These are phyloP conservation scores for Wickerhamiella azyma DNA, from an alignment of 805 yeast genomes.

Conservation along the genomic window DNA sequence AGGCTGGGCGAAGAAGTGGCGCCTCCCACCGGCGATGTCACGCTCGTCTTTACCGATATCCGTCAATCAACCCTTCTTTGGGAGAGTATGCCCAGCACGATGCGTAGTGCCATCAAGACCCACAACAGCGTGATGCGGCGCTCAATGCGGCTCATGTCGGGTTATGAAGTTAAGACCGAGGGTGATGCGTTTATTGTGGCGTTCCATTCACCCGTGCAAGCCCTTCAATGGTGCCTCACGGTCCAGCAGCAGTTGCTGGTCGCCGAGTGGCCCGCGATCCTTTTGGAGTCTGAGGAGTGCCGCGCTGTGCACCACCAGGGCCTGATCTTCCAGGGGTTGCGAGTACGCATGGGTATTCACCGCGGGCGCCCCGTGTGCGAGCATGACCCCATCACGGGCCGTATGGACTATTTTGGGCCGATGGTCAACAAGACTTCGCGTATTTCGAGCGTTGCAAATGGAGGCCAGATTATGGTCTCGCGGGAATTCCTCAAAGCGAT, in stretches of 20 bases:
- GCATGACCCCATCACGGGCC: slow-evolving; percentile 79
- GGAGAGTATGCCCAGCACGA: slow-evolving; percentile 86
- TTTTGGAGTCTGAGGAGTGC: slow-evolving; percentile 65
- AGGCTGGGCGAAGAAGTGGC: slow-evolving; percentile 72
- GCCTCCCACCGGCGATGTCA: slow-evolving; percentile 89
- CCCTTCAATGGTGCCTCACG: slow-evolving; percentile 85
- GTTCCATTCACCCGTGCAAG: slow-evolving; percentile 82
- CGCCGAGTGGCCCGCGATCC: slow-evolving; percentile 94
- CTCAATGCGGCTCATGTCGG: slow-evolving; percentile 82
- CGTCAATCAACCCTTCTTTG: slow-evolving; percentile 85
- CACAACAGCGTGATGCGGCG: slow-evolving; percentile 93
- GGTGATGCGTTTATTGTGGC: slow-evolving; percentile 99
- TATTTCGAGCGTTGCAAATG: slow-evolving; percentile 88
- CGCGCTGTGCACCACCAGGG: slow-evolving; percentile 44
- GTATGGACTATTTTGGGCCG: slow-evolving; percentile 99
- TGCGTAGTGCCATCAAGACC: slow-evolving; percentile 91
- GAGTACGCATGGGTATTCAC: slow-evolving; percentile 96
- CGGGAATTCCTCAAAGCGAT: slow-evolving; percentile 69
- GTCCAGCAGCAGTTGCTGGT: slow-evolving; percentile 72
- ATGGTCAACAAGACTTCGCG: slow-evolving; percentile 94
- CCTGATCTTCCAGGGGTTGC: slow-evolving; percentile 68
- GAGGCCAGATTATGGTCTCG: slow-evolving; percentile 90
- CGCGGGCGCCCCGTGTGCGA: slow-evolving; percentile 98
- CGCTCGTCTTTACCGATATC: slow-evolving; percentile 95
- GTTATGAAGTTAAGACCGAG: slow-evolving; percentile 97